Base-by-base conservation (phyloP, 129 eudicot species). In the Calendula officinalis region DNA sequence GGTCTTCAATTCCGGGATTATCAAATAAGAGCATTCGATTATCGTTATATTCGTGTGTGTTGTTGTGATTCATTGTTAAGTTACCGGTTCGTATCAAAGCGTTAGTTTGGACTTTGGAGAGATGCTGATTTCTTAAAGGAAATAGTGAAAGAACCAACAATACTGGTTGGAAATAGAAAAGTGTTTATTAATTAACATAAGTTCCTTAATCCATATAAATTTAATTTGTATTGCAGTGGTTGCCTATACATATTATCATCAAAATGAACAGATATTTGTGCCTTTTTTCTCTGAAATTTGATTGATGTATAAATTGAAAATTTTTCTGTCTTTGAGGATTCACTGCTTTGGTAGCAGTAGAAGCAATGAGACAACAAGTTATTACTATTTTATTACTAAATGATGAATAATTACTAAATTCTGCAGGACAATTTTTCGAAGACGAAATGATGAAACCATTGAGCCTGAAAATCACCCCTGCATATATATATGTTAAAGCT, bases 351-450 rank as follows among this genome's bases (percentile, higher is more conserved):
- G 91, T 90, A 62, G 74, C 96, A 30, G 99, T 95, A 76, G 91
- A 90, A 55, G 89, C 85, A 33, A 65, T 82, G 81, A 80, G 72
- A 15, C 82, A 92, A 58, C 88, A 88, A 78, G 95, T 88, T 16
- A 80, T 73, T 32, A 96, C 96, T 33, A 82, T 92, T 56, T 91
- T 75, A n/a, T n/a, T n/a, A n/a, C n/a, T n/a, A n/a, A n/a, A n/a
- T n/a, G n/a, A n/a, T n/a, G n/a, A n/a, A n/a, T n/a, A n/a, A 35
- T 82, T 92, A 69, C 66, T 92, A 58, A 92, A 92, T 72, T 78
- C 86, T 70, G 99, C 99, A n/a, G 99, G 99, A 51, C 99, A 86
- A 67, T n/a, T n/a, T 92, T 92, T 72, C 92, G 96, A 72, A 86
- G 74, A 64, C 73, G 84, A 37, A 66, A 51, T 56, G 71, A 42